These are phyloP conservation scores for Eucalyptus urophylla DNA, from an alignment of 345 rosid species.

Conservation along the genomic window DNA sequence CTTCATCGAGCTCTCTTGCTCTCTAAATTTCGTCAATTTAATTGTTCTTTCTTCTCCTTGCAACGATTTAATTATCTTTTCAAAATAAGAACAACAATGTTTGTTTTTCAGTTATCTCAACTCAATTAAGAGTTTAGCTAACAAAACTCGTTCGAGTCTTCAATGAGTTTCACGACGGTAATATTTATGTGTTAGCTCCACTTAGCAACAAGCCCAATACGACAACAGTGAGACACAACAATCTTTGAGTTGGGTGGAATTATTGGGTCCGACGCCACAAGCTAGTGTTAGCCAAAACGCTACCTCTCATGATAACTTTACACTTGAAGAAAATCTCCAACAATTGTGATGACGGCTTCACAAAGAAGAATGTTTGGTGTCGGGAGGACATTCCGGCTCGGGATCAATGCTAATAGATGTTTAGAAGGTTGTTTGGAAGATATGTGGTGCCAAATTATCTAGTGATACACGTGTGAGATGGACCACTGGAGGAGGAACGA, in stretches of 20 bases:
- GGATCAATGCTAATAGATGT: neutral
- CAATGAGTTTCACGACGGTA: accelerated
- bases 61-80: neutral
- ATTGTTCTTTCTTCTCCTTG: neutral
- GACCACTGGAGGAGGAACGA: neutral
- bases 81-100: neutral
- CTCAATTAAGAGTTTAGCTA: accelerated
- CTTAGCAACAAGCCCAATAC: neutral
- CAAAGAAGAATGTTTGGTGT: neutral
- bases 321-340: neutral
- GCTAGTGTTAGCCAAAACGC: neutral
- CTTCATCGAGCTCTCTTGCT: neutral
- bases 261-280: neutral
- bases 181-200: neutral
- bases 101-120: neutral
- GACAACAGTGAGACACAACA: neutral
- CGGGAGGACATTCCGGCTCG: neutral
- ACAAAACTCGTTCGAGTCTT: neutral
- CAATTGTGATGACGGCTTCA: neutral
- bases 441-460: neutral
- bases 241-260: neutral
- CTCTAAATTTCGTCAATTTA: neutral
- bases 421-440: neutral
- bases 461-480: accelerated
- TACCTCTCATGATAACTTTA: neutral